Conservation (phyloP, 2,329 filamentous ascomycete genomes). For the Coniochaeta sp. region DNA sequence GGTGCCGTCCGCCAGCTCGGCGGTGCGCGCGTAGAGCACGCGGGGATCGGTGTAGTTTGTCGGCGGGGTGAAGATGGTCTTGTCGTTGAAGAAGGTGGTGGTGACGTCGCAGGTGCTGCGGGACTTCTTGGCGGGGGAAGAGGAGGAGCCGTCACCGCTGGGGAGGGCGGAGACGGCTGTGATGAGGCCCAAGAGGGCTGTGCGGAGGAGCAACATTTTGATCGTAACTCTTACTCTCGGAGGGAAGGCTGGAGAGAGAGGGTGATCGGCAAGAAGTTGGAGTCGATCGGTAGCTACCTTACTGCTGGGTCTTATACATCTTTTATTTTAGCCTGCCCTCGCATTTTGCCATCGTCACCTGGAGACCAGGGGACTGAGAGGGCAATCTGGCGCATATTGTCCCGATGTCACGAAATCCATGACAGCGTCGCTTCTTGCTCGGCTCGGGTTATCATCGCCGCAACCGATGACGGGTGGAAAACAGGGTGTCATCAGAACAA, state of each 20-base stretch:
- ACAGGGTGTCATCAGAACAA: background rate
- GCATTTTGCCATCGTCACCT: background rate
- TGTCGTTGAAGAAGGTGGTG: constrained; percentile 7
- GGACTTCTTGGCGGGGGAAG: background rate
- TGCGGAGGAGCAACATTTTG: background rate
- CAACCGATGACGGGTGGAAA: background rate
- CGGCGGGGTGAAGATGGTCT: constrained; percentile 34
- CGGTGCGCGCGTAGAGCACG: constrained; percentile 35
- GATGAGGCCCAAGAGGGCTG: background rate
- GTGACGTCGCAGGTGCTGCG: background rate
- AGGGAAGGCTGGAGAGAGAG: background rate
- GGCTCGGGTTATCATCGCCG: background rate
- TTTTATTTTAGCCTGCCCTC: background rate
- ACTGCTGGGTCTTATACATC: background rate
- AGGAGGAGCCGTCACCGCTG: background rate
- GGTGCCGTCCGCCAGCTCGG: constrained; percentile 36
- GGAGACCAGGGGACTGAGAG: background rate
- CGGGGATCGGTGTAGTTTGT: constrained; percentile 34
- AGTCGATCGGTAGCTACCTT: background rate
- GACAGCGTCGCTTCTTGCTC: background rate
- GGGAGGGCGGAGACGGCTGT: background rate
- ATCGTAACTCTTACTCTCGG: background rate
- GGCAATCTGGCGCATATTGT: background rate
- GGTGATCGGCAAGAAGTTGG: background rate
- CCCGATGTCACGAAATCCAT: background rate